Evolutionary conservation across 768 basidiomycete species (phyloP), one percentile per base, ranked within the genome.

Genomic region (Hemileccinum impolitum): DNA sequence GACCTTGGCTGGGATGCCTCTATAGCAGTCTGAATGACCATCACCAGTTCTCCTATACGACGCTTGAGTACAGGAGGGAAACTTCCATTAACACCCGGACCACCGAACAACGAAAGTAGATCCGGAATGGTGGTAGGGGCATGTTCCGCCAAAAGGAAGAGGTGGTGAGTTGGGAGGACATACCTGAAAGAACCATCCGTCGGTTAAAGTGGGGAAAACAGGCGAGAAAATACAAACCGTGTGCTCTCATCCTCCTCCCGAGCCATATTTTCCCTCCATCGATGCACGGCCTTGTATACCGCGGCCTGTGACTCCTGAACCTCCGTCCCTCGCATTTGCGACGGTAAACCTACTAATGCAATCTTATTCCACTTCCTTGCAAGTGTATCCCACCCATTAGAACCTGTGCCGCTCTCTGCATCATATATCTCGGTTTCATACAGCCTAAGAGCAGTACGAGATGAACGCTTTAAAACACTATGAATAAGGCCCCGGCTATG

Each of bases 181-280:
- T 84, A 90, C 69, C 87, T 87, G 43, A 18, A 51, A 41, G 6
- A 39, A 30, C 7, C 15, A 18, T 14, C 8, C 13, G 11, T 45
- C 12, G 14, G 39, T 34, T 12, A 41, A 44, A 14, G 25, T 13
- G 18, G 18, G 18, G 12, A 12, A 42, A 39, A 47, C 17, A 21
- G 38, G 26, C 15, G 7, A 36, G 32, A n/a, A 30, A 46, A 30
- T 3, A 69, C 80, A 39, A 63, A 93, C 85, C 85, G 72, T 9
- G 79, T 78, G 60, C 89, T 90, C 67, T 96, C 94, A 63, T 97
- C 94, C 58, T 92, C 88, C 48, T 85, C 81, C 43, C 90, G 74
- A 2, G 90, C 89, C 1, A 84, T 70, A 11, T 64, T 60, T 65
- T 97, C 94, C 50, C 94, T 75, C 94, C 94, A 97, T 30, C 70